These are phyloP conservation scores for Actinomucor elegans DNA, from an alignment of 371 early-diverging fungal species.

Conservation along the genomic window DNA sequence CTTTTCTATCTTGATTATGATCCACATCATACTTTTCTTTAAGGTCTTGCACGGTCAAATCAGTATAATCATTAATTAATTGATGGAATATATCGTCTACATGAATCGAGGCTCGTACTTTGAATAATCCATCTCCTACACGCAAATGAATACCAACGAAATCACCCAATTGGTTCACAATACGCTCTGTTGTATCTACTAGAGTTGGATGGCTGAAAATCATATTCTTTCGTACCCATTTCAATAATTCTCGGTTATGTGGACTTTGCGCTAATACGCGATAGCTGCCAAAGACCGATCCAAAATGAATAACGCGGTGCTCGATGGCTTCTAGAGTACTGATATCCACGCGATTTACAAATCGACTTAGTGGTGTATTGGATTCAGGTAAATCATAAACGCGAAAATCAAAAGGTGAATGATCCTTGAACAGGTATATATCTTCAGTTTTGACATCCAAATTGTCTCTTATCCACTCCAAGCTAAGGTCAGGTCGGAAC, in stretches of 20 bases:
- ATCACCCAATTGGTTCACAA: constrained; percentile 49
- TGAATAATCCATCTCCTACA: constrained; percentile 56
- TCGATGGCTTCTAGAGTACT: constrained; percentile 41
- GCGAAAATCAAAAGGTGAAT: constrained; percentile 51
- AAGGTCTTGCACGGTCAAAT: constrained; percentile 33
- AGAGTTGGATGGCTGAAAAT: constrained; percentile 51
- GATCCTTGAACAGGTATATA: constrained; percentile 50
- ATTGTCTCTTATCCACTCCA: constrained; percentile 39
- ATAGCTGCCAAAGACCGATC: constrained; percentile 56
- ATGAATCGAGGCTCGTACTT: constrained; percentile 40
- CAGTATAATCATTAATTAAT: constrained; percentile 39
- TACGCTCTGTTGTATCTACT: constrained; percentile 32
- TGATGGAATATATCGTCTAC: constrained; percentile 49
- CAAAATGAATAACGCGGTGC: constrained; percentile 51
- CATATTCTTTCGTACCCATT: constrained; percentile 46
- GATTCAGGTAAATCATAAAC: constrained; percentile 55
- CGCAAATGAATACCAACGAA: constrained; percentile 58
- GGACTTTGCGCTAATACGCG: constrained; percentile 49
- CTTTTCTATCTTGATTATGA: constrained; percentile 43
- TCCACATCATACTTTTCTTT: constrained; percentile 17
- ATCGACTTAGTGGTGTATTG: constrained; percentile 40
- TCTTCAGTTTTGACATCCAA: constrained; percentile 22
- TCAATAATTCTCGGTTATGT: constrained; percentile 36
- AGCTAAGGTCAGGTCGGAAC: constrained; percentile 37
- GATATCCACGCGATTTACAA: constrained; percentile 42